phyloP scores from a whole-genome alignment of 129 eudicot species.

The Lactuca sativa region DNA sequence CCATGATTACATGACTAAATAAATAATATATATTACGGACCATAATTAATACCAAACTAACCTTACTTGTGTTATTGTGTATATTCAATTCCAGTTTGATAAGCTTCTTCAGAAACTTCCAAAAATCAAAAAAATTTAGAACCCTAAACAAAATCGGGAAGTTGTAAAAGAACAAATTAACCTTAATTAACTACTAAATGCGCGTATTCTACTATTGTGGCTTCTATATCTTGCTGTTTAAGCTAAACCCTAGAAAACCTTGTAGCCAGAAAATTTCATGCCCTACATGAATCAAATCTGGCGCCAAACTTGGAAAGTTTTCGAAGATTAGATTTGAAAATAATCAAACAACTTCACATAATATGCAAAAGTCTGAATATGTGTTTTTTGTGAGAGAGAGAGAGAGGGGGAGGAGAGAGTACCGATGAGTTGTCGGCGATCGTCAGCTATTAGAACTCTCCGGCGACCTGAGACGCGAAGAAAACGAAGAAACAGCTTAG shows the following conservation, averaged over 20 bases:
- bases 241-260: not conserved
- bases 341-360: not conserved
- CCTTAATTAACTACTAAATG: not conserved
- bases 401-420: not conserved
- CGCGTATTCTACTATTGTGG: not conserved
- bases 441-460: slow-evolving; percentile 1
- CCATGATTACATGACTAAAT: not conserved
- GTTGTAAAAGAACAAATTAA: not conserved
- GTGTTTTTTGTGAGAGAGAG: not conserved
- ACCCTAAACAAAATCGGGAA: not conserved
- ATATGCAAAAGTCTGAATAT: slow-evolving; percentile 8
- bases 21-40: not conserved
- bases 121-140: not conserved
- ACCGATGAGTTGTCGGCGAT: not conserved
- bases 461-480: slow-evolving; percentile 2
- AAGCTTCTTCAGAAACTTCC: not conserved
- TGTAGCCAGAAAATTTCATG: not conserved
- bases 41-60: not conserved
- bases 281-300: not conserved
- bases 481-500: not conserved
- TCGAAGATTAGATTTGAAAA: not conserved
- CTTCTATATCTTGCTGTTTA: slow-evolving; percentile 6
- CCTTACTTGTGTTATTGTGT: not conserved
- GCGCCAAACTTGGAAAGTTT: not conserved
- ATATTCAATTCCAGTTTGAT: not conserved